Base-by-base conservation (phyloP, 768 basidiomycete genomes). In the Xerocomus potaroensis region DNA sequence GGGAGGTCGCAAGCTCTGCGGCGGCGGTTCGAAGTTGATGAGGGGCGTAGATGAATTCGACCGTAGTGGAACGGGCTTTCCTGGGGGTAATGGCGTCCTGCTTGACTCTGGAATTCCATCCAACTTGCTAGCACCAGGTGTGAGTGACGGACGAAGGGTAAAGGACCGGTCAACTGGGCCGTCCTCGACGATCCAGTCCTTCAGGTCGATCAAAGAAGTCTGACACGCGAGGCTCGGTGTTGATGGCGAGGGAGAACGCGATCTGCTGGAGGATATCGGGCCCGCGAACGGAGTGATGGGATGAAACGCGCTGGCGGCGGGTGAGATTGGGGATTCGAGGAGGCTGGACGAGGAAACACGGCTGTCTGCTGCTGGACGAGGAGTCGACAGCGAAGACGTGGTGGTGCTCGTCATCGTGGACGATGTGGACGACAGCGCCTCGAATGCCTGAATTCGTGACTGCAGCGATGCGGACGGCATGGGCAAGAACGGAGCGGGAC, bases 131-230 rank as follows among this genome's bases (percentile, higher is more conserved):
- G 39, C 23, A 31, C 54, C 51, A n/a, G 24, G n/a, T 5, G 36
- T 33, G 40, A 45, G 43, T 3, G 53, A 15, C 39, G 41, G 63
- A 41, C 22, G 48, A 36, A 44, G 27, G 8, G 43, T 18, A n/a
- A 57, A 50, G 24, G 47, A 50, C 3, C 34, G 43, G n/a, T 55
- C 54, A 5, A 67, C 62, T 19, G 76, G 72, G 9, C 77, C 79
- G 52, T 83, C 80, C 39, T 83, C 84, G 44, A 84, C 69, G 43
- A 84, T 75, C 84, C 84, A 87, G 62, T 87, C 85, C 47, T 76
- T 77, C 48, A 87, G 71, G 65, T 87, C 84, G 53, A 86, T 77
- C 43, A 85, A 69, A 29, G 85, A 85, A 0, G 79, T 70, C 58
- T 77, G 81, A 27, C 74, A 69, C 35, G 53, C 50, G 24, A 69